phyloP scores from a whole-genome alignment of 139 green algal species.

The Chlorella ohadii region DNA sequence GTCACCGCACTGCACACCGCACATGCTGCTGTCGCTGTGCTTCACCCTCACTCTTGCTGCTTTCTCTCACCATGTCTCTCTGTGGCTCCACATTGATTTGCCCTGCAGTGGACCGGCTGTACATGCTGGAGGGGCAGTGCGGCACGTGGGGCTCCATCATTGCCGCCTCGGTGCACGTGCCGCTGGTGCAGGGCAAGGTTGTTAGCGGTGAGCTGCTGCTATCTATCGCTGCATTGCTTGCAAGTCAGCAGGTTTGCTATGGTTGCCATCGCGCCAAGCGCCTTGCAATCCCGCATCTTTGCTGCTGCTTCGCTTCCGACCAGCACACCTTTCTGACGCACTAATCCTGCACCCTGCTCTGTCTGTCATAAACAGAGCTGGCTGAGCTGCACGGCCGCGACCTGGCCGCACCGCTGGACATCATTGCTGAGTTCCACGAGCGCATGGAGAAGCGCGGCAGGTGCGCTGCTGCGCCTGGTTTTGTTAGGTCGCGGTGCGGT shows the following conservation, averaged over 20 bases:
- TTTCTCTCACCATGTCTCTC: neutral
- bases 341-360: too few relatives aligned
- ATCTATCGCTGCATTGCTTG: neutral
- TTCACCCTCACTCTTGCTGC: neutral
- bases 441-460: constrained; percentile 31
- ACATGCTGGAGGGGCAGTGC: constrained; percentile 43
- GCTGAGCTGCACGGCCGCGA: neutral
- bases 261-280: too few relatives aligned
- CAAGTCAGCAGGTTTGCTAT: neutral
- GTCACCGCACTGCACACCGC: neutral
- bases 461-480: neutral
- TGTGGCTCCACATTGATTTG: too few relatives aligned
- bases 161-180: constrained; percentile 39
- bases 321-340: too few relatives aligned
- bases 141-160: constrained; percentile 38
- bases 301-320: too few relatives aligned
- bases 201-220: constrained; percentile 10
- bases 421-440: constrained; percentile 36
- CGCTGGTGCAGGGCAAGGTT: constrained; percentile 11
- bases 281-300: too few relatives aligned
- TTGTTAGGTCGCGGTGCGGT: too few relatives aligned
- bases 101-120: constrained; percentile 32
- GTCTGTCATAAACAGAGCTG: too few relatives aligned
- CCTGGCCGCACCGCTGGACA: constrained; percentile 3
- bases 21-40: neutral